phyloP scores from a whole-genome alignment of 352 stramenopile species.

The Phytophthora boehmeriae region DNA sequence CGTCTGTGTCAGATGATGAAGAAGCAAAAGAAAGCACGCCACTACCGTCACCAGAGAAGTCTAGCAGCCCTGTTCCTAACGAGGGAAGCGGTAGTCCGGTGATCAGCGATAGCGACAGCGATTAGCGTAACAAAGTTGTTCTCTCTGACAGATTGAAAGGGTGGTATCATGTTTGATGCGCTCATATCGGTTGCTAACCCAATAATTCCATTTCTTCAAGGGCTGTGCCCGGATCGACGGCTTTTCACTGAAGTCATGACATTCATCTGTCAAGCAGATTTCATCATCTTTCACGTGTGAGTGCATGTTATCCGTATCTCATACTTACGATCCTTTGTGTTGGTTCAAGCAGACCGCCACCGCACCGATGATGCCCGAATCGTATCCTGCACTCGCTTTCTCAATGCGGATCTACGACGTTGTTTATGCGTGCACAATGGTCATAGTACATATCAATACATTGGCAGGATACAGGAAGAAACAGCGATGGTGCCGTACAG shows the following conservation, averaged over 20 bases:
- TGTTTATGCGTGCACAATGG: not conserved
- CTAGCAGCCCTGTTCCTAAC: slow-evolving; percentile 25
- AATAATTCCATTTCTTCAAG: slow-evolving; percentile 3
- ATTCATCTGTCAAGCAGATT: slow-evolving; percentile 13
- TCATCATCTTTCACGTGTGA: slow-evolving; percentile 7
- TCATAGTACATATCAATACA: slow-evolving; percentile 2
- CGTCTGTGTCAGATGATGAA: slow-evolving; percentile 36
- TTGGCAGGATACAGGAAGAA: not conserved
- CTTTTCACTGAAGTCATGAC: not conserved
- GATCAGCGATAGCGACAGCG: slow-evolving; percentile 82
- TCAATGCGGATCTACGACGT: slow-evolving; percentile 66
- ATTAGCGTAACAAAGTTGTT: slow-evolving; percentile 33
- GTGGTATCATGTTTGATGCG: slow-evolving; percentile 14
- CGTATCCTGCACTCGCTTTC: slow-evolving; percentile 82
- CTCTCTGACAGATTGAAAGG: slow-evolving; percentile 12
- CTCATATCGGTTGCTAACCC: slow-evolving; percentile 10
- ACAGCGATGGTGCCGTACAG: slow-evolving; percentile 35
- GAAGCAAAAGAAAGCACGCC: slow-evolving; percentile 52
- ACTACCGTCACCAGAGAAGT: slow-evolving; percentile 26
- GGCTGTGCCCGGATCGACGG: too few species aligned
- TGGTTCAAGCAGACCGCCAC: slow-evolving; percentile 50
- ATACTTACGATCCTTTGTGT: slow-evolving; percentile 22
- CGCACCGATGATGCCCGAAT: slow-evolving; percentile 83
- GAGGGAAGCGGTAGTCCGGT: slow-evolving; percentile 62
- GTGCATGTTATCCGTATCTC: slow-evolving; percentile 8